These are phyloP conservation scores for Nelumbo lutea DNA, from an alignment of 164 flowering plant species.

Conservation along the genomic window DNA sequence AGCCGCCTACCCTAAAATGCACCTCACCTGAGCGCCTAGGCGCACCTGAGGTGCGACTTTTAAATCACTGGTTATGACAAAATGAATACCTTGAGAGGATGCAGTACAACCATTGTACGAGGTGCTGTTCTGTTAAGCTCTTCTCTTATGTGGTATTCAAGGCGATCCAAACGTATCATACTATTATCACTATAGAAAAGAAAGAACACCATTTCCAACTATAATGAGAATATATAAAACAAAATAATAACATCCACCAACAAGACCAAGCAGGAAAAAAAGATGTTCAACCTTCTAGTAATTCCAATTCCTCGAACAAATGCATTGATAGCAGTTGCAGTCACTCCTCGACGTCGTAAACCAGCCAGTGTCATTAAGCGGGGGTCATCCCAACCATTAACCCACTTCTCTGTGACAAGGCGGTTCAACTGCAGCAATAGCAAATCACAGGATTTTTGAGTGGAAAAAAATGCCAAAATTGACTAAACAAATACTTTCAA, in stretches of 20 bases:
- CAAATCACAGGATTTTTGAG: not conserved
- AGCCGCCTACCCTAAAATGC: too few relatives aligned
- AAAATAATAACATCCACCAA: not conserved
- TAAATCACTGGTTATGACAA: slow-evolving; percentile 6
- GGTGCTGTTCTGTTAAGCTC: slow-evolving; percentile 84
- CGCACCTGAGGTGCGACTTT: too few relatives aligned
- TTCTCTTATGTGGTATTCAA: slow-evolving; percentile 89
- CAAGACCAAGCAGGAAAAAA: not conserved
- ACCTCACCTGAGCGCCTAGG: too few relatives aligned
- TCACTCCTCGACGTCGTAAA: slow-evolving; percentile 84
- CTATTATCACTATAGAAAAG: slow-evolving; percentile 70
- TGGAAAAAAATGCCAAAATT: too few relatives aligned
- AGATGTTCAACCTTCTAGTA: slow-evolving; percentile 66
- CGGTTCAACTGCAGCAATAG: slow-evolving; percentile 67
- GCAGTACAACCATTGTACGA: slow-evolving; percentile 82
- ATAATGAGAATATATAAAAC: not conserved
- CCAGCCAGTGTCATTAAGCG: slow-evolving; percentile 98
- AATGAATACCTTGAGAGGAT: slow-evolving; percentile 76
- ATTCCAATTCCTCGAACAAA: slow-evolving; percentile 94
- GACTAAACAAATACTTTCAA: not conserved
- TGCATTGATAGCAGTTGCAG: slow-evolving; percentile 77
- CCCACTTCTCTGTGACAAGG: slow-evolving; percentile 85
- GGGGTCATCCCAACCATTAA: slow-evolving; percentile 99
- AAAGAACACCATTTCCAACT: slow-evolving; percentile 4
- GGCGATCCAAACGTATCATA: slow-evolving; percentile 65